Percentiles rank a stretch among this genome's conserved stretches.
Evolutionary conservation across 106 monocot genomes (phyloP).

Genomic region (Allium cepa): DNA sequence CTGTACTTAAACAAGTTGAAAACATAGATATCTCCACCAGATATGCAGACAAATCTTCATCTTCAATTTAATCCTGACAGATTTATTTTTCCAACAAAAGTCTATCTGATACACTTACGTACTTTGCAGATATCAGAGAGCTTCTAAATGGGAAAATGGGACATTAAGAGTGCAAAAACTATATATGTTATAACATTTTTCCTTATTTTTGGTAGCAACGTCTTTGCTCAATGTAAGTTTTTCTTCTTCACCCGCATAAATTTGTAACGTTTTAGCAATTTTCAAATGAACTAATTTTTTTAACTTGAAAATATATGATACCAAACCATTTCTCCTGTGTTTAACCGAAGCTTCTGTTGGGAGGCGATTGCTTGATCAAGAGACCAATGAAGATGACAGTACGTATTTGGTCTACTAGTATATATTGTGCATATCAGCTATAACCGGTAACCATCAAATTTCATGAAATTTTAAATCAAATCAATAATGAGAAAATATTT

Average conservation of each 20-base stretch:
- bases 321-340: neutral
- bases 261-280: neutral
- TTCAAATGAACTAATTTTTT: neutral
- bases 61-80: no score
- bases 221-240: constrained; percentile 1
- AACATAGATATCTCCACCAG: no score
- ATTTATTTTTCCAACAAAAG: no score
- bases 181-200: neutral
- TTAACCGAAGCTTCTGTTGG: neutral
- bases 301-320: neutral
- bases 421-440: neutral
- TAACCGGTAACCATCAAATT: neutral
- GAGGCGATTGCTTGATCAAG: neutral
- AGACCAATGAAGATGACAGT: constrained; percentile 7
- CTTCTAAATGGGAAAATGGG: neutral
- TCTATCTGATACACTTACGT: no score
- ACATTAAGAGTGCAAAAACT: neutral
- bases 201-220: neutral
- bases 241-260: neutral
- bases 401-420: neutral
- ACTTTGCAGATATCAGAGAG: no score
- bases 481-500: neutral
- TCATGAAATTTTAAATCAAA: neutral
- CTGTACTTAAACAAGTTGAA: no score
- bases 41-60: no score